phyloP scores from a whole-genome alignment of 2,329 filamentous ascomycete species.

The Alternaria longipes region DNA sequence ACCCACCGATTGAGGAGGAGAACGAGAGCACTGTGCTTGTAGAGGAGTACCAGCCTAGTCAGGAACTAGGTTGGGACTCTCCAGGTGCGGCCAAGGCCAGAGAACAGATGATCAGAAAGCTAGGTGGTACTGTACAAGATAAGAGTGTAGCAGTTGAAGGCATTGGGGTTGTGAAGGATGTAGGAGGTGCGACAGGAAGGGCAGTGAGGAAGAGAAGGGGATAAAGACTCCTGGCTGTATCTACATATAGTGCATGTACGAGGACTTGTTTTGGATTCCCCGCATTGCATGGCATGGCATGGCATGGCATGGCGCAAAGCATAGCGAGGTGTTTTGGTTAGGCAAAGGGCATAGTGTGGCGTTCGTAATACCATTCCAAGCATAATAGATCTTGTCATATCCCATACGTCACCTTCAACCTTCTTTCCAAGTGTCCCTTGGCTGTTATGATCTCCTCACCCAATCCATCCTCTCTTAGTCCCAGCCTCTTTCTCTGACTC shows the following conservation, averaged over 20 bases:
- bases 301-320: conserved; percentile 7
- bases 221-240: conserved; percentile 9
- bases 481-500: conserved; percentile 54
- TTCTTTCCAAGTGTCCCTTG: conserved; percentile 65
- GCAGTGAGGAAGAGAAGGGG: conserved; percentile 39
- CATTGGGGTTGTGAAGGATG: conserved; percentile 49
- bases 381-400: conserved; percentile 25
- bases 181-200: conserved; percentile 31
- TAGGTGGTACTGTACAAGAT: conserved; percentile 48
- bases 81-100: conserved; percentile 46
- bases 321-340: conserved; percentile 26
- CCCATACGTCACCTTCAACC: conserved; percentile 68
- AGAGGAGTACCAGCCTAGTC: conserved; percentile 47
- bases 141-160: conserved; percentile 37
- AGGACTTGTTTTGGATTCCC: conserved; percentile 4
- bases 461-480: conserved; percentile 47
- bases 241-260: background rate
- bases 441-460: conserved; percentile 62
- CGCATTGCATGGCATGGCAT: conserved; percentile 4
- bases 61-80: conserved; percentile 52
- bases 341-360: conserved; percentile 6
- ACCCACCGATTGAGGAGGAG: conserved; percentile 29
- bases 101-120: conserved; percentile 47
- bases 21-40: conserved; percentile 29
- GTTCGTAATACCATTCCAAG: background rate